Percentiles rank a stretch among this genome's conserved stretches.
Evolutionary conservation across 179 eudicot genomes (phyloP).

Genomic region (Nepenthes alata): DNA sequence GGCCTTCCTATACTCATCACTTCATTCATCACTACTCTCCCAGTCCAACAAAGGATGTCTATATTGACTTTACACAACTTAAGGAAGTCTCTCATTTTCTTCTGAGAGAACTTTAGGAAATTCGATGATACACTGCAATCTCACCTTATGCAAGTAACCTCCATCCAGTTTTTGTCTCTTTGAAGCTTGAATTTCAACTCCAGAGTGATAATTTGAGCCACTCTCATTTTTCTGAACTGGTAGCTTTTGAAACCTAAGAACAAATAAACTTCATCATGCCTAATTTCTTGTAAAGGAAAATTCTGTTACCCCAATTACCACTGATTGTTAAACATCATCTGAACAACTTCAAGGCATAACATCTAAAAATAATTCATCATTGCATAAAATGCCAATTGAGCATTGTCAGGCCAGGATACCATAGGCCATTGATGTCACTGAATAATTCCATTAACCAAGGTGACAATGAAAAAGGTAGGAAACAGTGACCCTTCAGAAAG

Average conservation of each 20-base stretch:
- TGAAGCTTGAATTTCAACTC: conserved; percentile 69
- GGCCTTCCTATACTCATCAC: no score
- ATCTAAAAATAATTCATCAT: no score
- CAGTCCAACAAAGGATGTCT: no score
- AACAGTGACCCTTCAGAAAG: conserved; percentile 1
- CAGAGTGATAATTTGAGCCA: conserved; percentile 21
- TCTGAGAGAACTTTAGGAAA: no score
- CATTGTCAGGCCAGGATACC: no score
- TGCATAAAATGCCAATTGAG: no score
- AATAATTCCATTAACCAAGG: not conserved
- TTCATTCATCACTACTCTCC: no score
- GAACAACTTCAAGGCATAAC: no score
- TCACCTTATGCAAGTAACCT: conserved; percentile 66
- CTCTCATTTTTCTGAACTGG: conserved; percentile 22
- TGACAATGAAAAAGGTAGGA: not conserved
- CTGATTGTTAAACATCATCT: no score
- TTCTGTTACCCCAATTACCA: not conserved
- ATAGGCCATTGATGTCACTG: not conserved
- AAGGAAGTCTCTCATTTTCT: no score
- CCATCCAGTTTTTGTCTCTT: conserved; percentile 95
- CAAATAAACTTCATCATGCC: not conserved
- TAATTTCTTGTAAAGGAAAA: not conserved
- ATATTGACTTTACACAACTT: no score
- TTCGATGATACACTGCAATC: no score
- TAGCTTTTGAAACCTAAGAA: conserved; percentile 22